Evolutionary conservation across 148 eudicot genomes (phyloP).

Genomic region (Bassia scoparia): DNA sequence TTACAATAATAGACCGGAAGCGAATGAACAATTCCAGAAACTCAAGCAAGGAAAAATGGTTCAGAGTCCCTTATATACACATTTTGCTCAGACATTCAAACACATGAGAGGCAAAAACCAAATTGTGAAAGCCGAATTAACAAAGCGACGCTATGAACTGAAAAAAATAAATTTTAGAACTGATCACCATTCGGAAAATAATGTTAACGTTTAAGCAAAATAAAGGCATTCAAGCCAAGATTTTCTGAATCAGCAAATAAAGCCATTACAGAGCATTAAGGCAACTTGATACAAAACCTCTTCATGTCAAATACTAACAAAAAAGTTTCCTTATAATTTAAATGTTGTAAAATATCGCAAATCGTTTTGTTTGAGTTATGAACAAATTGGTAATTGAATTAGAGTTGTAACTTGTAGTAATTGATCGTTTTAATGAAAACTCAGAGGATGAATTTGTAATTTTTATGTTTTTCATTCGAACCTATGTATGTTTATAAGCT

Average conservation of each 20-base stretch:
- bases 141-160: not conserved
- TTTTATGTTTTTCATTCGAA: no score
- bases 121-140: not conserved
- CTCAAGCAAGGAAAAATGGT: no score
- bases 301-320: no score
- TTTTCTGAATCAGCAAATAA: not conserved
- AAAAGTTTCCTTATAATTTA: no score
- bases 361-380: no score
- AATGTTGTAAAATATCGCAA: no score
- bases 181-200: not conserved
- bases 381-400: no score
- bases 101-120: not conserved
- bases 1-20: slow-evolving; percentile 85
- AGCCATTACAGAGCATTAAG: not conserved
- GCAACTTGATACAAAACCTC: not conserved
- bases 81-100: not conserved
- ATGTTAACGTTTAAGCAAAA: not conserved
- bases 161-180: not conserved
- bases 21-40: not conserved
- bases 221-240: not conserved
- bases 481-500: no score
- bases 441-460: no score
- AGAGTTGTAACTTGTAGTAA: no score
- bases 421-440: no score
- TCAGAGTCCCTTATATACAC: no score